Percentiles rank a stretch among this genome's conserved stretches.
phyloP scores from a whole-genome alignment of 2,329 filamentous ascomycete genomes.

The Cordyceps militaris region DNA sequence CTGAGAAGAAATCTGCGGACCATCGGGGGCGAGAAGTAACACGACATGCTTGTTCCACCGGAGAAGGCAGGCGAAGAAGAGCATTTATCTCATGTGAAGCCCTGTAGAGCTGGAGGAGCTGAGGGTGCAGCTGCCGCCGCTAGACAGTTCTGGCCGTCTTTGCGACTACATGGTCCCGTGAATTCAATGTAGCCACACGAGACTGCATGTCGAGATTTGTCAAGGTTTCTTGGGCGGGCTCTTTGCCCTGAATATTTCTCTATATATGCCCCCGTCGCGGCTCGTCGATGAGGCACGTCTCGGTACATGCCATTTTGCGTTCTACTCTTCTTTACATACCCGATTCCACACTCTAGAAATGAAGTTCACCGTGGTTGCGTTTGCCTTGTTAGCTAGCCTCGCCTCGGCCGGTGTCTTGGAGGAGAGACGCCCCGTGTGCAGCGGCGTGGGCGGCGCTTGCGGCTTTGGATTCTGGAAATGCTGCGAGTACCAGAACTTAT shows the following conservation, averaged over 20 bases:
- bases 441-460: background rate
- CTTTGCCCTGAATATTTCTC: background rate
- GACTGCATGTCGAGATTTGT: no score
- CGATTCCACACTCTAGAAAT: background rate
- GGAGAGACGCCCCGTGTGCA: background rate
- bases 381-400: background rate
- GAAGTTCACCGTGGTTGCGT: background rate
- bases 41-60: no score
- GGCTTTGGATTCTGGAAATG: background rate
- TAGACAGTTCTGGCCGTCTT: background rate
- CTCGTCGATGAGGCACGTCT: no score
- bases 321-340: background rate
- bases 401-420: background rate
- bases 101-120: background rate
- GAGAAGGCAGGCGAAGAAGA: background rate
- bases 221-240: background rate
- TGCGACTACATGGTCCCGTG: no score
- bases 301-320: no score
- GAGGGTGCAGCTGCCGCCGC: background rate
- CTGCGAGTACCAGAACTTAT: background rate
- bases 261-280: background rate
- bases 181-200: background rate
- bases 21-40: no score
- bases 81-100: background rate
- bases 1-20: no score